Percentiles rank a stretch among this genome's conserved stretches.
phyloP scores from a whole-genome alignment of 495 filamentous ascomycete species.

The Sordaria brevicollis region DNA sequence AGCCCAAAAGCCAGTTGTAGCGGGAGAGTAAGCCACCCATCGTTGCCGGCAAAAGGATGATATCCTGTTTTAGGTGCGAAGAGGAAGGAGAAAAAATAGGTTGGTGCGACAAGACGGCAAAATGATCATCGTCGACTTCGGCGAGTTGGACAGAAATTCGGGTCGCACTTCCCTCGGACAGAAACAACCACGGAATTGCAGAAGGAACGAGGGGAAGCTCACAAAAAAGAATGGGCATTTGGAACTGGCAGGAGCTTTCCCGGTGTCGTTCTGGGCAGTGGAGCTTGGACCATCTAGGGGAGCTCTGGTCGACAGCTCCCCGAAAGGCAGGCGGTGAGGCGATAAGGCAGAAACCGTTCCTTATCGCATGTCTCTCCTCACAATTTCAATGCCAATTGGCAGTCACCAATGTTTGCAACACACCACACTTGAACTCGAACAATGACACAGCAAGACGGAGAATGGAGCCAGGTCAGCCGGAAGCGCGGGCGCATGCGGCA shows the following conservation, averaged over 20 bases:
- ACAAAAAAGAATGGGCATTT: not conserved
- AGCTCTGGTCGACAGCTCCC: not conserved
- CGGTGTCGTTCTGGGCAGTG: not conserved
- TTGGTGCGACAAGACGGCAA: not conserved
- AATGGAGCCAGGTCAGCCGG: constrained; percentile 20
- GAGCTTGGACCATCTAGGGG: not conserved
- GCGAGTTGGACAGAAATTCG: not conserved
- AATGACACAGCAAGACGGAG: constrained; percentile 6
- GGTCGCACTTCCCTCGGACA: not conserved
- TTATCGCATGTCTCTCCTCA: not conserved
- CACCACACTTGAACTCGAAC: not conserved
- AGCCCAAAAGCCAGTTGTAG: not conserved
- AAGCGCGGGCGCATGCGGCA: constrained; percentile 16
- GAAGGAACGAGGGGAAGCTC: not conserved
- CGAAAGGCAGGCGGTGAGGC: constrained; percentile 4
- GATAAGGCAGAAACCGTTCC: constrained; percentile 4
- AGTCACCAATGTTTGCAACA: not conserved
- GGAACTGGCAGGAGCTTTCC: not conserved
- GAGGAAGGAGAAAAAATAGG: not conserved
- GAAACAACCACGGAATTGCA: not conserved
- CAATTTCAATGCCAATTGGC: not conserved
- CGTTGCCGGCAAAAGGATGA: not conserved
- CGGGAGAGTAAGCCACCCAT: not conserved
- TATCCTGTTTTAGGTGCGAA: not conserved
- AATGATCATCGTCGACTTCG: not conserved